phyloP scores from a whole-genome alignment of 306 rosid genomes.

The Prunus davidiana region DNA sequence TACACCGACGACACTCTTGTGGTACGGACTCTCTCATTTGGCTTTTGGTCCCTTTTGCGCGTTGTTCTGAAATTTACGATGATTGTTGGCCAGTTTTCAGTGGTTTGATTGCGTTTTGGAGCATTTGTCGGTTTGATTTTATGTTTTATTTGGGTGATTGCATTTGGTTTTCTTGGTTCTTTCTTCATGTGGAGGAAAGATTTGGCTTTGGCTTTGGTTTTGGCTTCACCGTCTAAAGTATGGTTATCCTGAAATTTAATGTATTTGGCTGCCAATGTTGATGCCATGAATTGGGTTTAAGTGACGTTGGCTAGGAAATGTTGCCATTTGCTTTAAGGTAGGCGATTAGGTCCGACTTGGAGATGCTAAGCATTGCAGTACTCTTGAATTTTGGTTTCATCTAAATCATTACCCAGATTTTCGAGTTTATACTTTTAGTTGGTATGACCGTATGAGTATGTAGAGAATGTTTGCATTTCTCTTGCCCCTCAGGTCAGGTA shows the following conservation, averaged over 20 bases:
- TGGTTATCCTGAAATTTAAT: neutral
- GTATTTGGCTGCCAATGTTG: neutral
- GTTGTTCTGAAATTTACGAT: neutral
- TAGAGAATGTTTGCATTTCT: conserved; percentile 3
- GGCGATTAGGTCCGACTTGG: neutral
- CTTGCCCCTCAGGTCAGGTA: neutral
- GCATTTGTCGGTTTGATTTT: neutral
- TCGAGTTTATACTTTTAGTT: neutral
- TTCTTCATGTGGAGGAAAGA: neutral
- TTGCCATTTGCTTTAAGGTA: neutral
- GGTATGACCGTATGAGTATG: neutral
- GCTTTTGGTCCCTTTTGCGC: conserved; percentile 1
- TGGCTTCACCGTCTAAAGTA: neutral
- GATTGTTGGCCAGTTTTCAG: neutral
- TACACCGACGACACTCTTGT: conserved; percentile 94
- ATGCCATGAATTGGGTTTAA: neutral
- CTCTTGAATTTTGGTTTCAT: neutral
- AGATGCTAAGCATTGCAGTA: neutral
- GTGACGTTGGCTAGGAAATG: neutral
- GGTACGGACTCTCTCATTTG: conserved; percentile 45
- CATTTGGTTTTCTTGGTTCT: neutral
- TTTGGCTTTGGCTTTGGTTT: neutral
- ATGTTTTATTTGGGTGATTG: neutral
- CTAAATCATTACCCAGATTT: neutral
- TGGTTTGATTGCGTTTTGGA: neutral